Evolutionary conservation across 2,329 filamentous ascomycete species (phyloP).

Genomic region (Microdochium nivale): DNA sequence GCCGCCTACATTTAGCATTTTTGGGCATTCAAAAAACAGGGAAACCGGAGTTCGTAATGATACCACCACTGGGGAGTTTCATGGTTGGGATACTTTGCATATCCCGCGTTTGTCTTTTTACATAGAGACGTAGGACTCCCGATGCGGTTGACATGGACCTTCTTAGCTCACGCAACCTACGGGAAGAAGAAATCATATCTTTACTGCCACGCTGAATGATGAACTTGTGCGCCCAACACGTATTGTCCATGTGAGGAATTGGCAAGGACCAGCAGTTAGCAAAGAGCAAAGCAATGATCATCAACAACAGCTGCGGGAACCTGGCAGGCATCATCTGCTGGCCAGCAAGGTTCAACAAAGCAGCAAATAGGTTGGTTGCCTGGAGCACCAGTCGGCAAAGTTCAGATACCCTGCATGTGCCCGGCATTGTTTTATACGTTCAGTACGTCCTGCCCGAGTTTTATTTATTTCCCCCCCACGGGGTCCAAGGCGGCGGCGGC

Average conservation of each 20-base stretch:
- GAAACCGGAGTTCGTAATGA: neutral
- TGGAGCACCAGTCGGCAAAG: too few relatives aligned
- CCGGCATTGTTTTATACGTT: too few relatives aligned
- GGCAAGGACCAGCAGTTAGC: too few relatives aligned
- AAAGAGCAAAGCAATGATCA: too few relatives aligned
- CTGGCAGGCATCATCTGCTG: too few relatives aligned
- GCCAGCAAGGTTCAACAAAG: too few relatives aligned
- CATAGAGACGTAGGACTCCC: neutral
- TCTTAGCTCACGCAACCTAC: neutral
- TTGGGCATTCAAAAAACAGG: neutral
- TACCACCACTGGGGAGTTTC: neutral
- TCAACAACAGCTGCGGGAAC: too few relatives aligned
- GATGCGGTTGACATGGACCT: neutral
- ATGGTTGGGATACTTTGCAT: neutral
- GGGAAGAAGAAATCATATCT: neutral
- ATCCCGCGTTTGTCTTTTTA: neutral
- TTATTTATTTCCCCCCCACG: too few relatives aligned
- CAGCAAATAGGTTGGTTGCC: too few relatives aligned
- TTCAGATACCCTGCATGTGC: too few relatives aligned
- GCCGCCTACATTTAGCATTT: neutral
- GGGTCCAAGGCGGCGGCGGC: too few relatives aligned
- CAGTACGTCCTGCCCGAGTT: too few relatives aligned
- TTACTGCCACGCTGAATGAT: neutral
- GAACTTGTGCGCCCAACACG: neutral
- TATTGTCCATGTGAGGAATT: neutral